phyloP scores from a whole-genome alignment of 495 filamentous ascomycete genomes.

The Bathelium albidoporum region DNA sequence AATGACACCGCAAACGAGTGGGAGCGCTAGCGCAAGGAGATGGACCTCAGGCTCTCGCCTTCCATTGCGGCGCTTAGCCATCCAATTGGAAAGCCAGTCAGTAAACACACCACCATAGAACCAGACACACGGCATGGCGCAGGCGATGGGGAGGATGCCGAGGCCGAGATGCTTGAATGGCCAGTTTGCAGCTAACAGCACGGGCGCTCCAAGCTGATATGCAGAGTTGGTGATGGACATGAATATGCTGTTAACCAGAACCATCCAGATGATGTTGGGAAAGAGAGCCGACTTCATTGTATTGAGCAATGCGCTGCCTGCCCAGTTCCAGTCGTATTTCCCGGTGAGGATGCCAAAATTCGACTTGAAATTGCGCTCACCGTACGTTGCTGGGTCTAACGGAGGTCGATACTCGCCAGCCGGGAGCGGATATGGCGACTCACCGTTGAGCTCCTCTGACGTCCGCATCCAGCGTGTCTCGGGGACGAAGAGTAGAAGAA shows the following conservation, averaged over 20 bases:
- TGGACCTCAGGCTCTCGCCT: constrained; percentile 23
- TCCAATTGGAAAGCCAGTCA: constrained; percentile 20
- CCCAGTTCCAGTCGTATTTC: background rate
- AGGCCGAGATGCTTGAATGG: constrained; percentile 21
- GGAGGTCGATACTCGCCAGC: constrained; percentile 15
- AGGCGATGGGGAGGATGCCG: constrained; percentile 18
- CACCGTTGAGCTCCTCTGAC: constrained; percentile 13
- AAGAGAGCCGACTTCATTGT: constrained; percentile 18
- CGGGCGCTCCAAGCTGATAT: constrained; percentile 17
- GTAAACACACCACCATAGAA: constrained; percentile 19
- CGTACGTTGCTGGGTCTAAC: constrained; percentile 4
- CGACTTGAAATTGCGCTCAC: constrained; percentile 10
- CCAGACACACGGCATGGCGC: constrained; percentile 19
- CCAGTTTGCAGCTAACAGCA: constrained; percentile 22
- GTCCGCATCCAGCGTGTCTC: constrained; percentile 23
- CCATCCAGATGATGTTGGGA: constrained; percentile 20
- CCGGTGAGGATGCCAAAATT: background rate
- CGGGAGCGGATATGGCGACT: constrained; percentile 1
- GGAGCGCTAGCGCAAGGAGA: constrained; percentile 18
- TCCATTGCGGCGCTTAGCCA: constrained; percentile 16
- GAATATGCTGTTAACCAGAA: constrained; percentile 22
- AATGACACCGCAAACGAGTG: constrained; percentile 16
- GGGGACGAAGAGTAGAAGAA: constrained; percentile 18
- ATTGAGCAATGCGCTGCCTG: constrained; percentile 4
- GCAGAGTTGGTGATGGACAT: constrained; percentile 18